phyloP scores from a whole-genome alignment of 2,329 filamentous ascomycete species.

The Lithohypha guttulata region DNA sequence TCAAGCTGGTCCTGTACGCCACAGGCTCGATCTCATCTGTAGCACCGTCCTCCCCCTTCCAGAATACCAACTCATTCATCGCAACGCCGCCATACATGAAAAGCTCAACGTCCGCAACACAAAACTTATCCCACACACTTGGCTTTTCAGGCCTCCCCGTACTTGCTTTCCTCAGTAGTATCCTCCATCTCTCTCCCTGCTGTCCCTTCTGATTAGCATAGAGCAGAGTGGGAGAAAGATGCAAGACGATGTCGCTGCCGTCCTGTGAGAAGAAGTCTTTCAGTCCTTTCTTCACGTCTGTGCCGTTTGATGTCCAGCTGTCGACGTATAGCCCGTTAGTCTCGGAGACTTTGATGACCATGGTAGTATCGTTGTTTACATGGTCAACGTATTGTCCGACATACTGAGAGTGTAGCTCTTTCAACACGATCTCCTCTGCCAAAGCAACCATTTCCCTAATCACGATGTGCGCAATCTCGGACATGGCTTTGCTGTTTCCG shows the following conservation, averaged over 20 bases:
- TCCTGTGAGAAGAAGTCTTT: not conserved
- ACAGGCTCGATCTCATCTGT: not conserved
- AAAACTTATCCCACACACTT: slow-evolving; percentile 27
- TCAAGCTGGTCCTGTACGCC: not conserved
- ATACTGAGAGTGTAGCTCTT: not conserved
- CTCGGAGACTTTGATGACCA: slow-evolving; percentile 16
- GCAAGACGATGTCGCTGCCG: not conserved
- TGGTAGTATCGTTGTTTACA: slow-evolving; percentile 6
- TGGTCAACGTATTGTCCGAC: slow-evolving; percentile 8
- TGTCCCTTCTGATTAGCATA: slow-evolving; percentile 10
- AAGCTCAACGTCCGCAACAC: slow-evolving; percentile 25
- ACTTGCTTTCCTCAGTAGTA: slow-evolving; percentile 14
- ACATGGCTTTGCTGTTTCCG: slow-evolving; percentile 12
- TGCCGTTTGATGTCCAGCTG: slow-evolving; percentile 17
- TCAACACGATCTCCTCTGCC: not conserved
- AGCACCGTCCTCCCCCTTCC: slow-evolving; percentile 16
- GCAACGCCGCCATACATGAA: slow-evolving; percentile 26
- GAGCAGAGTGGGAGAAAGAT: slow-evolving; percentile 16
- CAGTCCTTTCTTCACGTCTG: slow-evolving; percentile 9
- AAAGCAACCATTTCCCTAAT: not conserved
- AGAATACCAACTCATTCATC: slow-evolving; percentile 29
- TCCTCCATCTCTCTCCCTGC: slow-evolving; percentile 28
- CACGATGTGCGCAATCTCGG: not conserved
- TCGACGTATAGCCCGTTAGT: slow-evolving; percentile 16
- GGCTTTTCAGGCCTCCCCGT: slow-evolving; percentile 6